phyloP scores from a whole-genome alignment of 2,329 filamentous ascomycete species.

The Trichoderma semiorbis region DNA sequence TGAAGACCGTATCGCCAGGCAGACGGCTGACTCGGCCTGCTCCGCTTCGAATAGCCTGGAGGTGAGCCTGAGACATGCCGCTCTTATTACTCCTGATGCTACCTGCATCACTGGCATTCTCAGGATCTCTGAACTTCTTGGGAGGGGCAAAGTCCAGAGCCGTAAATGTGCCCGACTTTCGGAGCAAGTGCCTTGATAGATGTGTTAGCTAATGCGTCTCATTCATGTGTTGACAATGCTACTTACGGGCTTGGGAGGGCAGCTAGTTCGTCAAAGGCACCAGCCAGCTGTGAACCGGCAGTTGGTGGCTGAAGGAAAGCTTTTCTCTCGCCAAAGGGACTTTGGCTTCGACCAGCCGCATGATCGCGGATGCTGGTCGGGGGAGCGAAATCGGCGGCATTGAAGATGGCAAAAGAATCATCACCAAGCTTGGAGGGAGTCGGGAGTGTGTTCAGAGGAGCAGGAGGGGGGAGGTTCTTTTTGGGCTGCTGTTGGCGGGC shows the following conservation, averaged over 20 bases:
- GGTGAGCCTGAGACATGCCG: constrained; percentile 69
- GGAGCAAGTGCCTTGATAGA: constrained; percentile 58
- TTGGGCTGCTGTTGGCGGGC: constrained; percentile 41
- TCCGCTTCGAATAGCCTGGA: constrained; percentile 71
- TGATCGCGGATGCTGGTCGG: constrained; percentile 64
- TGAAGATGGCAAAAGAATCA: constrained; percentile 67
- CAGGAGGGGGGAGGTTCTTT: constrained; percentile 63
- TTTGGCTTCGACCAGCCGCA: constrained; percentile 64
- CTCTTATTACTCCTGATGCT: constrained; percentile 63
- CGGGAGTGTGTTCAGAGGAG: constrained; percentile 70
- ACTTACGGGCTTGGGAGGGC: constrained; percentile 89
- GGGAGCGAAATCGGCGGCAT: constrained; percentile 81
- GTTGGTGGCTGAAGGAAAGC: constrained; percentile 74
- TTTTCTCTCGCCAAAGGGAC: constrained; percentile 59
- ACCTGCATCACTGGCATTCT: constrained; percentile 61
- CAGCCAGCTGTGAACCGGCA: constrained; percentile 73
- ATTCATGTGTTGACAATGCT: neutral
- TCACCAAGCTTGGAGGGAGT: constrained; percentile 83
- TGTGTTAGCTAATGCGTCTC: constrained; percentile 27
- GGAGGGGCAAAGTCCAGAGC: constrained; percentile 77
- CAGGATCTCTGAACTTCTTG: constrained; percentile 64
- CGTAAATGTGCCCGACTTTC: constrained; percentile 76
- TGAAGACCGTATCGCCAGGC: constrained; percentile 77
- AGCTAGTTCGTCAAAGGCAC: constrained; percentile 81
- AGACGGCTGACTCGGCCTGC: constrained; percentile 84